Evolutionary conservation across 2,329 filamentous ascomycete species (phyloP).

Genomic region (Colletotrichum simmondsii): DNA sequence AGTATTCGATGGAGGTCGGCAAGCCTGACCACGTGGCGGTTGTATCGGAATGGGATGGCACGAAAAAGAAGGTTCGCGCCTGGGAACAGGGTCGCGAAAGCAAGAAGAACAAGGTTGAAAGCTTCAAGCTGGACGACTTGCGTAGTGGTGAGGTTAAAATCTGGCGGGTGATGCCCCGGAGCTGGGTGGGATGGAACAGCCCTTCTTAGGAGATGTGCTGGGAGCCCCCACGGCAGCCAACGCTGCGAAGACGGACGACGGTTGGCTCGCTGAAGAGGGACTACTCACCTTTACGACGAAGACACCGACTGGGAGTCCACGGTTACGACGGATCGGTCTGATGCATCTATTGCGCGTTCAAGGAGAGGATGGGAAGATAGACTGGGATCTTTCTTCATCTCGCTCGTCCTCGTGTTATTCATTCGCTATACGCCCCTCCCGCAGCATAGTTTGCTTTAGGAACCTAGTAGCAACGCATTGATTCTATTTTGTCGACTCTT

Average conservation of each 20-base stretch:
- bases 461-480: conserved; percentile 31
- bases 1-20: conserved; percentile 89
- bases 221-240: neutral
- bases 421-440: conserved; percentile 18
- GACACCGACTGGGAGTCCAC: neutral
- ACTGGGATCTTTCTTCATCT: conserved; percentile 15
- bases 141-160: conserved; percentile 95
- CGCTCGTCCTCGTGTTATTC: conserved; percentile 11
- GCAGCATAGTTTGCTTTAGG: conserved; percentile 32
- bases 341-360: conserved; percentile 24
- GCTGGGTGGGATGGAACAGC: conserved; percentile 90
- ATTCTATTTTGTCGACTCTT: conserved; percentile 2
- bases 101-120: conserved; percentile 93
- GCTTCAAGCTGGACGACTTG: conserved; percentile 92
- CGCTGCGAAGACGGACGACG: conserved; percentile 15
- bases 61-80: conserved; percentile 94
- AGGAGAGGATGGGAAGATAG: conserved; percentile 13
- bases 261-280: conserved; percentile 7
- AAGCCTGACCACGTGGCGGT: conserved; percentile 90
- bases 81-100: conserved; percentile 97
- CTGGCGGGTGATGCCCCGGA: conserved; percentile 92
- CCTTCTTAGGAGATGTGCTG: conserved; percentile 59
- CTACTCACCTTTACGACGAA: neutral
- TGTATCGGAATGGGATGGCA: conserved; percentile 97
- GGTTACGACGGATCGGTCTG: conserved; percentile 17